A percentile compares a stretch with the other conserved stretches of the same genome.
phyloP scores from a whole-genome alignment of 192 early-diverging fungal genomes.

The Chytriomyces hyalinus region DNA sequence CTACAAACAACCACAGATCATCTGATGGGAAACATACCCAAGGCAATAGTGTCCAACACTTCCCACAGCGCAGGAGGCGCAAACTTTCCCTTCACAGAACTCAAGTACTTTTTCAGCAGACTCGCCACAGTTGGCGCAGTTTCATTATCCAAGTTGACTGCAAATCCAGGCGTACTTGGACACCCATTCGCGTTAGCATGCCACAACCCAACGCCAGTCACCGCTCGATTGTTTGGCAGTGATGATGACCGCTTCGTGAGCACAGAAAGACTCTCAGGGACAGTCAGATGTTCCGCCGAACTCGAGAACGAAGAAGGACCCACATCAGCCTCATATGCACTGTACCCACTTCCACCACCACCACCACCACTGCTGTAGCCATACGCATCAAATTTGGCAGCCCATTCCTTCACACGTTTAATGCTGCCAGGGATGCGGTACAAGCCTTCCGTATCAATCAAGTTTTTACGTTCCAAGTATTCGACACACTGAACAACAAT shows the following conservation, averaged over 20 bases:
- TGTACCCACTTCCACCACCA: neutral
- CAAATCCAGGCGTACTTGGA: conserved; percentile 21
- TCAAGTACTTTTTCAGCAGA: conserved; percentile 31
- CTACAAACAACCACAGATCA: neutral
- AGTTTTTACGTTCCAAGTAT: neutral
- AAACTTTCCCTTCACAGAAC: conserved; percentile 25
- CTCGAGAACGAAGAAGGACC: neutral
- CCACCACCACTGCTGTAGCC: neutral
- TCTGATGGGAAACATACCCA: conserved; percentile 3
- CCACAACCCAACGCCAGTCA: conserved; percentile 17
- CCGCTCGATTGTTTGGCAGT: neutral
- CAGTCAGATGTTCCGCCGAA: neutral
- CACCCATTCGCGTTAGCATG: neutral
- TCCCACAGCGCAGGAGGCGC: conserved; percentile 33
- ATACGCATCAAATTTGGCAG: conserved; percentile 14
- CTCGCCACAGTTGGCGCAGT: conserved; percentile 25
- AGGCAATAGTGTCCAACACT: conserved; percentile 11
- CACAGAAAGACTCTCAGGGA: neutral
- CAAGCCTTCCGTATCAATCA: conserved; percentile 37
- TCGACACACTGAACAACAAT: conserved; percentile 27
- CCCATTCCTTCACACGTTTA: conserved; percentile 36
- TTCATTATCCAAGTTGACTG: conserved; percentile 15
- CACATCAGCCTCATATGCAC: neutral
- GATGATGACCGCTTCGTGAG: too few relatives aligned
- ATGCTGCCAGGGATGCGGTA: conserved; percentile 43